Evolutionary conservation across 768 basidiomycete genomes (phyloP).

Genomic region (Strobilomyces echinocephalus): DNA sequence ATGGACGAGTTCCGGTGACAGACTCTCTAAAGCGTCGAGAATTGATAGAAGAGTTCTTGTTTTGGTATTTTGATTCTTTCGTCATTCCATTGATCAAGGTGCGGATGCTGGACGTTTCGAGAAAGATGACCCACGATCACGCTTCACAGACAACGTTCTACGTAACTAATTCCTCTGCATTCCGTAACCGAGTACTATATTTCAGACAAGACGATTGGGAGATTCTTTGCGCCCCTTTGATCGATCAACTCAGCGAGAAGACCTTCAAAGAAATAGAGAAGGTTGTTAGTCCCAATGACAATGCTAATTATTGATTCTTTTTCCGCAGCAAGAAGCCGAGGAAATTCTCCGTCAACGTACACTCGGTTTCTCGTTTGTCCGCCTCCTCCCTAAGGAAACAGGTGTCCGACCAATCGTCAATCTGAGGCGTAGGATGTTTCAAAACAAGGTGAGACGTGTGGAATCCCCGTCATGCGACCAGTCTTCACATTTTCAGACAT

Average conservation of each 20-base stretch:
- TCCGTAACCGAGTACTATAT: slow-evolving; percentile 77
- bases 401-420: slow-evolving; percentile 96
- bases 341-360: slow-evolving; percentile 65
- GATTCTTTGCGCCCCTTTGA: slow-evolving; percentile 73
- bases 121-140: not conserved
- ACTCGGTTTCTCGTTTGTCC: slow-evolving; percentile 80
- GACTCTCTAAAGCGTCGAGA: slow-evolving; percentile 77
- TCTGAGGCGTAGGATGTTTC: slow-evolving; percentile 52
- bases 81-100: slow-evolving; percentile 77
- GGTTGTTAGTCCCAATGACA: slow-evolving; percentile 35
- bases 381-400: slow-evolving; percentile 89
- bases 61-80: slow-evolving; percentile 91
- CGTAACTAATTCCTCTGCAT: slow-evolving; percentile 85
- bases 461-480: not conserved
- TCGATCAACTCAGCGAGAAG: slow-evolving; percentile 63
- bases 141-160: slow-evolving; percentile 80
- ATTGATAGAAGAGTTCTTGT: slow-evolving; percentile 82
- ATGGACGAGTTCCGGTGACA: slow-evolving; percentile 51
- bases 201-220: slow-evolving; percentile 95
- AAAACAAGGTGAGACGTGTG: slow-evolving; percentile 26
- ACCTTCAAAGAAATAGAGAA: slow-evolving; percentile 69
- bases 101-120: slow-evolving; percentile 13
- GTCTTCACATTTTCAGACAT: slow-evolving; percentile 25
- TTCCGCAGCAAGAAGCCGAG: slow-evolving; percentile 53
- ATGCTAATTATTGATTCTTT: not conserved